Evolutionary conservation across 2,329 filamentous ascomycete species (phyloP).

Genomic region (Zymoseptoria pseudotritici): DNA sequence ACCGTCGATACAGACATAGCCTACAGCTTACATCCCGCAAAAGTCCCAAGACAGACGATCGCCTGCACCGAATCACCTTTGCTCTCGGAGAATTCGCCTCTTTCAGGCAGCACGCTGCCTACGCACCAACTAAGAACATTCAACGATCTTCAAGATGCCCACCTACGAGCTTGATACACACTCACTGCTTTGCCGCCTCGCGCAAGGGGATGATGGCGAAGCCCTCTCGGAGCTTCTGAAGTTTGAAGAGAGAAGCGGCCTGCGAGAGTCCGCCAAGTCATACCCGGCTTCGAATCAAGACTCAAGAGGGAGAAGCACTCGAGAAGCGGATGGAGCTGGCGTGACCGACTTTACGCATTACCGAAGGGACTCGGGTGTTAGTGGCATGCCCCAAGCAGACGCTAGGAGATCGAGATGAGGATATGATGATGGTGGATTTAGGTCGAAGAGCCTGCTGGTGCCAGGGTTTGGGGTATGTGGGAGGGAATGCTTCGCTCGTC

Average conservation of each 20-base stretch:
- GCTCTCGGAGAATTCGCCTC: not conserved
- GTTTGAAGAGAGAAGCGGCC: not conserved
- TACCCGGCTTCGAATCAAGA: not conserved
- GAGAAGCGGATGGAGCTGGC: not conserved
- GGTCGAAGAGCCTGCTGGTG: not conserved
- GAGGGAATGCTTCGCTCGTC: not conserved
- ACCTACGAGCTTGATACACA: slow-evolving; percentile 18
- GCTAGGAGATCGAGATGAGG: not conserved
- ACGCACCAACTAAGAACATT: not conserved
- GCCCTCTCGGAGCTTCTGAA: not conserved
- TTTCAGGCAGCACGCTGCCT: not conserved
- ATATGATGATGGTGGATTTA: not conserved
- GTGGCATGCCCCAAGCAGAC: not conserved
- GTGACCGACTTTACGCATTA: not conserved
- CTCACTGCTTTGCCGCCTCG: slow-evolving; percentile 14
- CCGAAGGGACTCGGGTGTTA: not conserved
- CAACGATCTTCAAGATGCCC: slow-evolving; percentile 8
- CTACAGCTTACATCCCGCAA: not conserved
- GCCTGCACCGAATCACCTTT: not conserved
- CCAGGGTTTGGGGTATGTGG: not conserved
- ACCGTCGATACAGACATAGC: not conserved
- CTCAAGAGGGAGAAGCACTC: not conserved
- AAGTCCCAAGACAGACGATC: not conserved
- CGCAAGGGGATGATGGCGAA: slow-evolving; percentile 8
- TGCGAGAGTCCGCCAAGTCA: not conserved